These are phyloP conservation scores for Aspergillus tanneri DNA, from an alignment of 2,329 filamentous ascomycete species.

Conservation along the genomic window DNA sequence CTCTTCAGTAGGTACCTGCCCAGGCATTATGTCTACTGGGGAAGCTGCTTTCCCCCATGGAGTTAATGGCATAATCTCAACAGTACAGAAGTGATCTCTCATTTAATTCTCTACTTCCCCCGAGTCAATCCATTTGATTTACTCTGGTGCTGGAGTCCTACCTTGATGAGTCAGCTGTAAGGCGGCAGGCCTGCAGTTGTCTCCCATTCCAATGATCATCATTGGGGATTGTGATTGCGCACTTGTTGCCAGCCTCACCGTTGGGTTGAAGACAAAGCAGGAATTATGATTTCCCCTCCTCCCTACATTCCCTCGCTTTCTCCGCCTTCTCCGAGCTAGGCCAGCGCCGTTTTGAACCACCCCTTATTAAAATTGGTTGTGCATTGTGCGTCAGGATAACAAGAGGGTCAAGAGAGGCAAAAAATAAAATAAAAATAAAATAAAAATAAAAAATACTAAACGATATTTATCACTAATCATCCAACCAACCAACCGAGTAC, in stretches of 20 bases:
- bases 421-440: background rate
- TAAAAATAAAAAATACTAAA: conserved; percentile 1
- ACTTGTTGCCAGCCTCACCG: background rate
- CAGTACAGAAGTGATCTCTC: no score
- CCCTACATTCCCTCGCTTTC: background rate
- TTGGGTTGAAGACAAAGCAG: background rate
- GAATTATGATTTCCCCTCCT: background rate
- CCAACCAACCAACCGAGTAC: background rate
- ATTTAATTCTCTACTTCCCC: no score
- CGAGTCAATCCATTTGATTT: no score
- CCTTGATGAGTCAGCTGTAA: conserved; percentile 2
- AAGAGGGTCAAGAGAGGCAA: background rate
- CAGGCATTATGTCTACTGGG: no score
- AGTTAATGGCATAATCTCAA: no score
- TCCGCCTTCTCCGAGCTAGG: background rate
- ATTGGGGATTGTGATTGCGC: background rate
- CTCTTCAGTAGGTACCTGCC: background rate
- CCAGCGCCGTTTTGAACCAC: no score
- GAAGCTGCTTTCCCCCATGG: no score
- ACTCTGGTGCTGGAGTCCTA: background rate
- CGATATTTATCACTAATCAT: background rate
- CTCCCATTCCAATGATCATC: background rate
- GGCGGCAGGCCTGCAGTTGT: conserved; percentile 3
- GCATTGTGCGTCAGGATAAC: background rate
- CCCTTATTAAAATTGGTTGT: background rate